A percentile compares a stretch with the other conserved stretches of the same genome.
These are phyloP conservation scores for Boletus smithii DNA, from an alignment of 1,284 basidiomycete species.

Conservation along the genomic window DNA sequence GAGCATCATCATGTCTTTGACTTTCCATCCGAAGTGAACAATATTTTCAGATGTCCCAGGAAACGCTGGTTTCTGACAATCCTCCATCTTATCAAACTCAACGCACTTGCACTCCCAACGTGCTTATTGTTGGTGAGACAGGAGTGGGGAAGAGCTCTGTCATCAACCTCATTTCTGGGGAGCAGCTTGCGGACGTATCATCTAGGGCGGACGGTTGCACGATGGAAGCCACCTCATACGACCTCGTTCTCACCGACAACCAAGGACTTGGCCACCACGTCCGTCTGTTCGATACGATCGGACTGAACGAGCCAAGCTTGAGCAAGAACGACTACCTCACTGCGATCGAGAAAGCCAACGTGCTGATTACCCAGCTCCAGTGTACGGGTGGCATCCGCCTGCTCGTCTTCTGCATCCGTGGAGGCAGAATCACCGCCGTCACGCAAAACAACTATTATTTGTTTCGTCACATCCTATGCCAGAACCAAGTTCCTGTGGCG, in stretches of 20 bases:
- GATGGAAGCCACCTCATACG: conserved; percentile 17
- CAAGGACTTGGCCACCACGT: conserved; percentile 10
- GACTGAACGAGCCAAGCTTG: conserved; percentile 22
- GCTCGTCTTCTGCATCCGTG: conserved; percentile 29
- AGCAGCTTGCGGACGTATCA: conserved; percentile 18
- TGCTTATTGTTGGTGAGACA: conserved; percentile 27
- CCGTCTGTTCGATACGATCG: conserved; percentile 25
- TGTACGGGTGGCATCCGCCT: conserved; percentile 25
- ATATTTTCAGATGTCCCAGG: conserved; percentile 7
- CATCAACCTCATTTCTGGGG: conserved; percentile 23
- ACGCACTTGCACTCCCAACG: conserved; percentile 13
- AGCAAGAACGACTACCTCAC: conserved; percentile 17
- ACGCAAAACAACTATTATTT: conserved; percentile 25
- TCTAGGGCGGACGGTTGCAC: conserved; percentile 15
- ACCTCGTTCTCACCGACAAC: conserved; percentile 15
- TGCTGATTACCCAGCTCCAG: conserved; percentile 26
- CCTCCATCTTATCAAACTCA: conserved; percentile 9
- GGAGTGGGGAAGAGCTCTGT: conserved; percentile 29
- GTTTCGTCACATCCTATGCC: conserved; percentile 27
- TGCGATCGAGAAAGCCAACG: conserved; percentile 21
- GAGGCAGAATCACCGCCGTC: conserved; percentile 23
- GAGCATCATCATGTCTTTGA: not conserved
- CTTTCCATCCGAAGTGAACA: not conserved
- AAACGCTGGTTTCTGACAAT: not conserved
- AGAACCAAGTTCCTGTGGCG: conserved; percentile 24